These are phyloP conservation scores for Ulota crispa DNA, from an alignment of 225 moss, liverwort and hornwort species.

Conservation along the genomic window DNA sequence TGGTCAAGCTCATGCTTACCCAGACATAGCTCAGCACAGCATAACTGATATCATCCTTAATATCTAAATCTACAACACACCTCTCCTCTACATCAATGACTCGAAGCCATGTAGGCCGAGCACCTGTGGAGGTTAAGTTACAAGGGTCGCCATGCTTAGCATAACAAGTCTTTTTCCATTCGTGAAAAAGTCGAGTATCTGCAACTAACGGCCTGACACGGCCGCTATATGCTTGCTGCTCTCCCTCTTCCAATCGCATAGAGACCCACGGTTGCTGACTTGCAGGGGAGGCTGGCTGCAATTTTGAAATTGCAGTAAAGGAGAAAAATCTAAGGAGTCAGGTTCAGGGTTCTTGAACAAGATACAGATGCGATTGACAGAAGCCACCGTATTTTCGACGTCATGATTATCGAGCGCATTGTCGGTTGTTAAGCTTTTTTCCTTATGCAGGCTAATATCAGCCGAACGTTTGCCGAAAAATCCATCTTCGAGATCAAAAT, in stretches of 20 bases:
- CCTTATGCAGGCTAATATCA: too few relatives aligned
- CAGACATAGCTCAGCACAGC: slow-evolving; percentile 5
- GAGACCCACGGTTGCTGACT: not conserved
- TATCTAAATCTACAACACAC: not conserved
- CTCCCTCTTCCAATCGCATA: not conserved
- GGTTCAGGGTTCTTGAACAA: not conserved
- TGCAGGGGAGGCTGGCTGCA: not conserved
- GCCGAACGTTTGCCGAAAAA: too few relatives aligned
- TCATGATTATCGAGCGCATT: not conserved
- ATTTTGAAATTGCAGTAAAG: not conserved
- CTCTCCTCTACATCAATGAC: not conserved
- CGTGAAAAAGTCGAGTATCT: not conserved
- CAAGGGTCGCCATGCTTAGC: not conserved
- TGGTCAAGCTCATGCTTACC: not conserved
- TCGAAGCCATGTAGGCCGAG: not conserved
- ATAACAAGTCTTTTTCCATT: not conserved
- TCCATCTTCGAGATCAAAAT: too few relatives aligned
- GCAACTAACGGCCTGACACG: not conserved
- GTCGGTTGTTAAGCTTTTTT: too few relatives aligned
- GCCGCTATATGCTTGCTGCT: not conserved
- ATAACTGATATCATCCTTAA: not conserved
- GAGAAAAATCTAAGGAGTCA: too few relatives aligned
- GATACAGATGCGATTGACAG: not conserved
- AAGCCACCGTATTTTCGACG: not conserved
- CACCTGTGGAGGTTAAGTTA: not conserved